These are phyloP conservation scores for Diaporthe amygdali DNA, from an alignment of 2,329 filamentous ascomycete species.

Conservation along the genomic window DNA sequence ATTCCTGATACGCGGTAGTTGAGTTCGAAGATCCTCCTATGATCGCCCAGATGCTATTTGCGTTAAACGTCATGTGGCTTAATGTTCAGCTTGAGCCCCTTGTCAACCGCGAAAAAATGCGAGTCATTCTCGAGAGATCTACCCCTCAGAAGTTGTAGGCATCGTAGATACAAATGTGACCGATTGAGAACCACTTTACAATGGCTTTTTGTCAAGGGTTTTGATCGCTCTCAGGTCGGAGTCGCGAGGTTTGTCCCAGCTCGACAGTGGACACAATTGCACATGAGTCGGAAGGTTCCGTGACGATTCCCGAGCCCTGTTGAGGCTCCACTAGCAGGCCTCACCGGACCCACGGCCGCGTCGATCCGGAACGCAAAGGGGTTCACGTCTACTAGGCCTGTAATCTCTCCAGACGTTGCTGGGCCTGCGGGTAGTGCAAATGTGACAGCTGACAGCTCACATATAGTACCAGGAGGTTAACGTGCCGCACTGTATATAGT, in stretches of 20 bases:
- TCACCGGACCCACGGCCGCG: not conserved
- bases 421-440: not conserved
- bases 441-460: conserved; percentile 11
- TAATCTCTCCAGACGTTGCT: not conserved
- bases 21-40: not conserved
- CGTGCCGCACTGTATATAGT: not conserved
- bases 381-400: not conserved
- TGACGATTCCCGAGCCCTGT: not conserved
- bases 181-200: not conserved
- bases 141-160: not conserved
- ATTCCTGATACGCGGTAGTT: not conserved
- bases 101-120: not conserved
- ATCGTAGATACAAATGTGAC: not conserved
- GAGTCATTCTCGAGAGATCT: not conserved
- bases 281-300: not conserved
- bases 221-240: not conserved
- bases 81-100: not conserved
- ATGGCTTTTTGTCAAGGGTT: not conserved
- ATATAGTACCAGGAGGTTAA: not conserved
- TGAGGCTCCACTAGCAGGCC: conserved; percentile 6
- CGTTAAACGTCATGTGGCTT: not conserved
- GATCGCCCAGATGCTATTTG: not conserved
- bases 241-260: not conserved
- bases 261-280: not conserved
- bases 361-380: conserved; percentile 10